These are phyloP conservation scores for Mycena haematopus DNA, from an alignment of 768 basidiomycete species.

Conservation along the genomic window DNA sequence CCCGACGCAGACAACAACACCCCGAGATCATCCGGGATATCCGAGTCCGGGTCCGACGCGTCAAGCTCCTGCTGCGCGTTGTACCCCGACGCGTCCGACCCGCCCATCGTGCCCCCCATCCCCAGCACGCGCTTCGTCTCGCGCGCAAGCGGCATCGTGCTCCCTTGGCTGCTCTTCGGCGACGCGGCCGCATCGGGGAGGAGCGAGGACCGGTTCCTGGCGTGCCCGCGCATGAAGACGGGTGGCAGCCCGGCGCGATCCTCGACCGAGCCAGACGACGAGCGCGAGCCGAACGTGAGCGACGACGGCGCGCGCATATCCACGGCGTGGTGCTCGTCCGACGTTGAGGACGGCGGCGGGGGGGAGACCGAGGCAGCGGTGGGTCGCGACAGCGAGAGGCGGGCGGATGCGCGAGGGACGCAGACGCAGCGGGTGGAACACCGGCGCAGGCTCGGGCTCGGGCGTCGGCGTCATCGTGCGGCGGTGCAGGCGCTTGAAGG, in stretches of 20 bases:
- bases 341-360: slow-evolving; percentile 31
- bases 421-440: slow-evolving; percentile 60
- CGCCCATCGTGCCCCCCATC: slow-evolving; percentile 72
- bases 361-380: slow-evolving; percentile 31
- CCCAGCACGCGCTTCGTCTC: slow-evolving; percentile 65
- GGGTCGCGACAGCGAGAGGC: background rate
- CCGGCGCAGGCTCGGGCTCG: slow-evolving; percentile 60
- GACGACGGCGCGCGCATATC: slow-evolving; percentile 47
- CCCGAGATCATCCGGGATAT: slow-evolving; percentile 82
- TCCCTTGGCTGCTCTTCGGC: slow-evolving; percentile 33
- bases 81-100: slow-evolving; percentile 55
- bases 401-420: slow-evolving; percentile 29
- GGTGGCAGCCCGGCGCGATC: slow-evolving; percentile 30
- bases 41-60: slow-evolving; percentile 71
- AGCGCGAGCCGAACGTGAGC: slow-evolving; percentile 43
- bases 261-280: slow-evolving; percentile 33
- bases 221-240: slow-evolving; percentile 45
- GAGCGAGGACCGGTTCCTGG: slow-evolving; percentile 35
- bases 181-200: slow-evolving; percentile 29
- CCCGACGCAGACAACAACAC: slow-evolving; percentile 56
- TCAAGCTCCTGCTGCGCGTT: slow-evolving; percentile 53
- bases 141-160: slow-evolving; percentile 47
- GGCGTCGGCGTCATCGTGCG: slow-evolving; percentile 65
- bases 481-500: slow-evolving; percentile 52
- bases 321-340: slow-evolving; percentile 33